phyloP scores from a whole-genome alignment of 2,329 filamentous ascomycete genomes.

The Scytalidium lignicola region DNA sequence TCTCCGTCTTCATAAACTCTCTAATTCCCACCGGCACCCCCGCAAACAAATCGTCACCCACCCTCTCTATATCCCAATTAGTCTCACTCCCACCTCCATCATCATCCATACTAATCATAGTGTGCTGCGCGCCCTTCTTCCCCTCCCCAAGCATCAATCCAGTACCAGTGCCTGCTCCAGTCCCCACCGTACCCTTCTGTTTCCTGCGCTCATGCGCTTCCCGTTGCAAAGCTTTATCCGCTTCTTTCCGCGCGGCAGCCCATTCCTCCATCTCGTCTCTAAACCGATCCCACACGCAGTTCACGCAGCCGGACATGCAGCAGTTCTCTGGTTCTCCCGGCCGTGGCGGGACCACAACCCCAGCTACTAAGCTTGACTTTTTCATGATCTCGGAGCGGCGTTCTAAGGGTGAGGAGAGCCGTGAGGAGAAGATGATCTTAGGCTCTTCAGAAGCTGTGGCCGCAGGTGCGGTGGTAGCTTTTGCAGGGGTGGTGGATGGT shows the following conservation, averaged over 20 bases:
- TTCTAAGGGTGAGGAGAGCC: slow-evolving; percentile 68
- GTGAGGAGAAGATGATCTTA: slow-evolving; percentile 75
- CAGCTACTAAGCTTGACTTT: slow-evolving; percentile 63
- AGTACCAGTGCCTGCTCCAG: slow-evolving; percentile 20
- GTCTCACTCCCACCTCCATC: slow-evolving; percentile 71
- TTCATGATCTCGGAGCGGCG: slow-evolving; percentile 54
- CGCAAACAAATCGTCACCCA: slow-evolving; percentile 66
- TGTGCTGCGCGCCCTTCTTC: slow-evolving; percentile 30
- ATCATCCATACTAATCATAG: slow-evolving; percentile 65
- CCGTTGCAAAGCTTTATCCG: slow-evolving; percentile 47
- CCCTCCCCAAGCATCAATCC: slow-evolving; percentile 15
- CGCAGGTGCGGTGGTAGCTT: slow-evolving; percentile 2
- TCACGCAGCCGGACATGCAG: slow-evolving; percentile 98
- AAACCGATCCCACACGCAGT: slow-evolving; percentile 93
- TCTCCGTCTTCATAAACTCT: slow-evolving; percentile 97
- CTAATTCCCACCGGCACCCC: slow-evolving; percentile 86
- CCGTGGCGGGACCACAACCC: slow-evolving; percentile 74
- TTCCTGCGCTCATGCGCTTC: slow-evolving; percentile 20
- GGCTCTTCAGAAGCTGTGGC: slow-evolving; percentile 31
- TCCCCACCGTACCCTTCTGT: slow-evolving; percentile 24
- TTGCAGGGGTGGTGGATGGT: slow-evolving; percentile 7
- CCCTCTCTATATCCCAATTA: slow-evolving; percentile 57
- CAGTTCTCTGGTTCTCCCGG: slow-evolving; percentile 94
- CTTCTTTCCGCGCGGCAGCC: slow-evolving; percentile 61
- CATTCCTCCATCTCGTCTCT: slow-evolving; percentile 91